These are phyloP conservation scores for Actinidia polygama DNA, from an alignment of 179 eudicot species.

Conservation along the genomic window DNA sequence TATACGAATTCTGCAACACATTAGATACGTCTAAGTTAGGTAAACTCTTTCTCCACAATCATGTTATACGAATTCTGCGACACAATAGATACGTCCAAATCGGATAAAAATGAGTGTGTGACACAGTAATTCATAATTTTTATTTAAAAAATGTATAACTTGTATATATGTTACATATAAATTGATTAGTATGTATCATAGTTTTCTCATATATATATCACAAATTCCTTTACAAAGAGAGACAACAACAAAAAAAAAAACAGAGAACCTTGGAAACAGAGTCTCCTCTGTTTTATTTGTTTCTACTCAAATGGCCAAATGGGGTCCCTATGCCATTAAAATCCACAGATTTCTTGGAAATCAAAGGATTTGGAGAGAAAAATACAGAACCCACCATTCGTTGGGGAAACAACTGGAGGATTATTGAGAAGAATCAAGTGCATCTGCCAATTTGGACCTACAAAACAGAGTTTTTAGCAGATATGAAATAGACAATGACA, in stretches of 20 bases:
- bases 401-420: not conserved
- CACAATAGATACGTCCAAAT: not conserved
- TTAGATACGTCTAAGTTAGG: too few relatives aligned
- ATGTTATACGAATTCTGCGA: too few relatives aligned
- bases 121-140: too few relatives aligned
- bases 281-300: not conserved
- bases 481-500: too few relatives aligned
- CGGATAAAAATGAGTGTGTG: not conserved
- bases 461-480: too few relatives aligned
- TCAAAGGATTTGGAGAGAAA: not conserved
- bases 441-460: too few relatives aligned
- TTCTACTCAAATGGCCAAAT: not conserved
- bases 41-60: too few relatives aligned
- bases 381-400: not conserved
- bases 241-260: not conserved
- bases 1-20: too few relatives aligned
- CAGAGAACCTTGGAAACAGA: not conserved
- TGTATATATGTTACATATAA: too few relatives aligned
- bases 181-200: too few relatives aligned
- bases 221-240: not conserved
- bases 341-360: not conserved
- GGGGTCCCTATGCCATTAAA: not conserved
- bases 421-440: not conserved
- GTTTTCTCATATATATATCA: not conserved
- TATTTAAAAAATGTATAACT: not conserved